phyloP scores from a whole-genome alignment of 1,284 basidiomycete genomes.

The Termitomyces sp. region DNA sequence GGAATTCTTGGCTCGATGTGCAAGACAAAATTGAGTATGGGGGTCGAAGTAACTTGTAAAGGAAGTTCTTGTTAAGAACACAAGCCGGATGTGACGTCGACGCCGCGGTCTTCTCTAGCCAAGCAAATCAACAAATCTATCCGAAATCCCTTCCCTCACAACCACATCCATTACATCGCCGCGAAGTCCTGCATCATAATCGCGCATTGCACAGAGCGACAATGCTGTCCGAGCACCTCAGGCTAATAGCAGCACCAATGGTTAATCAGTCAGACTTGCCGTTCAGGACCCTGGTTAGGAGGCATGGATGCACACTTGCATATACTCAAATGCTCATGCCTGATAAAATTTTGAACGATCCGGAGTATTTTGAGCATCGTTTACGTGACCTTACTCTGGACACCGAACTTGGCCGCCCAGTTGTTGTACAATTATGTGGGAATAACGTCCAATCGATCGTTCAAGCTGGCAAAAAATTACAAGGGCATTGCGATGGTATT shows the following conservation, averaged over 20 bases:
- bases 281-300: slow-evolving; percentile 54
- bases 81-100: background rate
- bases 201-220: background rate
- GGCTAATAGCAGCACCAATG: slow-evolving; percentile 59
- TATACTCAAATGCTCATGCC: slow-evolving; percentile 74
- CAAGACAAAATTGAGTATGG: background rate
- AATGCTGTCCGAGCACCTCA: slow-evolving; percentile 25
- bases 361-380: slow-evolving; percentile 56
- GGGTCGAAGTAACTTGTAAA: background rate
- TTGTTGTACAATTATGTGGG: slow-evolving; percentile 70
- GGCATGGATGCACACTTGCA: slow-evolving; percentile 54
- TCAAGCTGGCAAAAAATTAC: slow-evolving; percentile 51
- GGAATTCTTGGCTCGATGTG: background rate
- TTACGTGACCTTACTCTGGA: slow-evolving; percentile 43
- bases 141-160: background rate
- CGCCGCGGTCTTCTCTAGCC: too few species aligned
- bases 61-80: background rate
- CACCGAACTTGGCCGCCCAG: slow-evolving; percentile 34
- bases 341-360: slow-evolving; percentile 50
- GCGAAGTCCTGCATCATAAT: background rate
- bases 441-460: slow-evolving; percentile 58
- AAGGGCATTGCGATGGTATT: slow-evolving; percentile 57
- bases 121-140: background rate
- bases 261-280: slow-evolving; percentile 71
- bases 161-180: background rate